These are phyloP conservation scores for Onygenales sp. DNA, from an alignment of 2,329 filamentous ascomycete species.

Conservation along the genomic window DNA sequence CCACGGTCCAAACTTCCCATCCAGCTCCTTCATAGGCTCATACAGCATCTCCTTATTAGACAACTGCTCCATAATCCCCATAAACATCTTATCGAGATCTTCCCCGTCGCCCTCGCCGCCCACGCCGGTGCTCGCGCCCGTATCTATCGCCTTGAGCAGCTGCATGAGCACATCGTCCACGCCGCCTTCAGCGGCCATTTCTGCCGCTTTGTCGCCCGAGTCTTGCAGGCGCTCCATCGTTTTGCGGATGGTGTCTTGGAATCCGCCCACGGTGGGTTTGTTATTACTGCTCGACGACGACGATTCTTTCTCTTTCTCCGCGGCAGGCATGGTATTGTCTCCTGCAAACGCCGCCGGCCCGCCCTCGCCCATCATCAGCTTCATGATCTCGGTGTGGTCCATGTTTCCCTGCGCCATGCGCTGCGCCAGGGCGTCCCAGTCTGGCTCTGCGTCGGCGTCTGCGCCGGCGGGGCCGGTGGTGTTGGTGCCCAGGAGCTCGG, in stretches of 20 bases:
- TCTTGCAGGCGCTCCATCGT: conserved; percentile 96
- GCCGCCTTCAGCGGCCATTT: conserved; percentile 56
- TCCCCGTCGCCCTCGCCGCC: conserved; percentile 32
- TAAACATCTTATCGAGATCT: conserved; percentile 86
- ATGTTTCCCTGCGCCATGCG: conserved; percentile 21
- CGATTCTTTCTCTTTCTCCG: no score
- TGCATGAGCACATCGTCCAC: conserved; percentile 80
- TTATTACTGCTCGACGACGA: background rate
- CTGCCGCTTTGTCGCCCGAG: conserved; percentile 76
- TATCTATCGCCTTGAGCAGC: conserved; percentile 80
- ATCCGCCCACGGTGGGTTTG: conserved; percentile 50
- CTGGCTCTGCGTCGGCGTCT: conserved; percentile 47
- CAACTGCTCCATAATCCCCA: conserved; percentile 98
- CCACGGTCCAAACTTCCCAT: conserved; percentile 89
- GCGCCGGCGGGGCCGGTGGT: conserved; percentile 70
- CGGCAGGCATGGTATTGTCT: background rate
- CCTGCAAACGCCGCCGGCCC: conserved; percentile 7
- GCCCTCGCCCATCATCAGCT: conserved; percentile 21
- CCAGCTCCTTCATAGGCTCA: conserved; percentile 94
- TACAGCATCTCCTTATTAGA: conserved; percentile 98
- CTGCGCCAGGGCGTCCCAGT: conserved; percentile 21
- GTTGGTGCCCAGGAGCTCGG: conserved; percentile 53
- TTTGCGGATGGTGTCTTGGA: conserved; percentile 83
- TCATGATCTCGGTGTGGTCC: conserved; percentile 20
- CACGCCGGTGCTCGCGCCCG: conserved; percentile 35